Conservation (phyloP, 2,329 filamentous ascomycete genomes). For the Colletotrichum sp. region DNA sequence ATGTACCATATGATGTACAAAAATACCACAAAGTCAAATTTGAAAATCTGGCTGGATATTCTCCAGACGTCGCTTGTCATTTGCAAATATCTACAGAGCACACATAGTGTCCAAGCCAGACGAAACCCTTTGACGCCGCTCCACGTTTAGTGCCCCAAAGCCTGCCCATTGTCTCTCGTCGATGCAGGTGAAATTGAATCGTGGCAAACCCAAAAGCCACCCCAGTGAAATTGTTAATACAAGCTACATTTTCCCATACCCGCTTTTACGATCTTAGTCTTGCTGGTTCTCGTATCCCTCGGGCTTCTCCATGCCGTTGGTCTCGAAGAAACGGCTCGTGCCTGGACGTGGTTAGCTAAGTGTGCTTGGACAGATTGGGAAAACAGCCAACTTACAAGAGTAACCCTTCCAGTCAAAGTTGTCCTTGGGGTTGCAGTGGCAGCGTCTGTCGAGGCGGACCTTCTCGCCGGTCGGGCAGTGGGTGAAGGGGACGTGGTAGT, state of each 20-base stretch:
- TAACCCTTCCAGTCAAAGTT: conserved; percentile 99
- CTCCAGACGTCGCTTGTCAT: not conserved
- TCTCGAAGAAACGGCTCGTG: conserved; percentile 84
- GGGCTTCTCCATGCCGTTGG: conserved; percentile 82
- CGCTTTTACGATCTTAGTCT: conserved; percentile 39
- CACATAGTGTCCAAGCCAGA: conserved; percentile 13
- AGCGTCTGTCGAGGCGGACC: conserved; percentile 82
- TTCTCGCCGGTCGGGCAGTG: conserved; percentile 95
- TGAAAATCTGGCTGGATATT: not conserved
- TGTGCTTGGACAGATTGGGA: too few species aligned
- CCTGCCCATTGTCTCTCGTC: conserved; percentile 9
- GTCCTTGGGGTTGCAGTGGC: conserved; percentile 92
- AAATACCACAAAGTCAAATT: not conserved
- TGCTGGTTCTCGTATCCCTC: conserved; percentile 80
- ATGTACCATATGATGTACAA: conserved; percentile 11
- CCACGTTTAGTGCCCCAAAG: conserved; percentile 11
- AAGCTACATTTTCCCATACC: not conserved
- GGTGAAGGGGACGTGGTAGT: conserved; percentile 97
- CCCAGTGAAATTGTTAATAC: conserved; percentile 13
- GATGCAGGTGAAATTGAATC: conserved; percentile 9
- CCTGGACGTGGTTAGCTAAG: conserved; percentile 50
- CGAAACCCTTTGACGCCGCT: conserved; percentile 22
- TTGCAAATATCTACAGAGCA: conserved; percentile 19
- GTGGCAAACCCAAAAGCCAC: conserved; percentile 16
- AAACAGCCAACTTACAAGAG: conserved; percentile 75